Conservation (phyloP, 331 rosid genomes). For the Acacia pycnantha region DNA sequence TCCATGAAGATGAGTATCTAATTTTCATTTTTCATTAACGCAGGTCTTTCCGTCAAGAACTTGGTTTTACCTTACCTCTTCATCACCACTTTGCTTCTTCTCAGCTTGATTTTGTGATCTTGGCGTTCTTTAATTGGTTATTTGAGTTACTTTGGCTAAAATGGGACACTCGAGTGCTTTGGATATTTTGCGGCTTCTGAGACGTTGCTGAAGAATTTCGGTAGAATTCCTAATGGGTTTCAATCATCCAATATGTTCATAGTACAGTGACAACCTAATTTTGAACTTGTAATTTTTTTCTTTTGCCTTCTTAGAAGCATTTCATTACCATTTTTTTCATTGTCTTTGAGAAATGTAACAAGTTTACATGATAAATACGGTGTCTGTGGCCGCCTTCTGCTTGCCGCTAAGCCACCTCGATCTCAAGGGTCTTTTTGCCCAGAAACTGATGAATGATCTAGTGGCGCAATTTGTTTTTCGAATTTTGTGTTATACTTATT, state of each 20-base stretch:
- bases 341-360: neutral
- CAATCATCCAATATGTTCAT: constrained; percentile 7
- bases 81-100: constrained; percentile 19
- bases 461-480: no score
- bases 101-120: constrained; percentile 6
- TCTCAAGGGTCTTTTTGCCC: no score
- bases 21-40: neutral
- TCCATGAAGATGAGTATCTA: neutral
- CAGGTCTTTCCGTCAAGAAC: constrained; percentile 13
- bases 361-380: neutral
- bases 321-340: neutral
- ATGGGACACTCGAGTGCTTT: neutral
- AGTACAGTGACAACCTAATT: neutral
- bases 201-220: neutral
- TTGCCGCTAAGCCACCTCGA: no score
- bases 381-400: no score
- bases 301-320: neutral
- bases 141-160: neutral
- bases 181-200: constrained; percentile 4
- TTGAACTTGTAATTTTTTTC: neutral
- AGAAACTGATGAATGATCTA: no score
- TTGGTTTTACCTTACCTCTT: constrained; percentile 28
- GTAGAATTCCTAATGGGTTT: neutral
- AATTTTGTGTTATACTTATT: no score
- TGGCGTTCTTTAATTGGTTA: neutral